Conservation (phyloP, 2,329 filamentous ascomycete genomes). For the Arthrinium phaeospermum region DNA sequence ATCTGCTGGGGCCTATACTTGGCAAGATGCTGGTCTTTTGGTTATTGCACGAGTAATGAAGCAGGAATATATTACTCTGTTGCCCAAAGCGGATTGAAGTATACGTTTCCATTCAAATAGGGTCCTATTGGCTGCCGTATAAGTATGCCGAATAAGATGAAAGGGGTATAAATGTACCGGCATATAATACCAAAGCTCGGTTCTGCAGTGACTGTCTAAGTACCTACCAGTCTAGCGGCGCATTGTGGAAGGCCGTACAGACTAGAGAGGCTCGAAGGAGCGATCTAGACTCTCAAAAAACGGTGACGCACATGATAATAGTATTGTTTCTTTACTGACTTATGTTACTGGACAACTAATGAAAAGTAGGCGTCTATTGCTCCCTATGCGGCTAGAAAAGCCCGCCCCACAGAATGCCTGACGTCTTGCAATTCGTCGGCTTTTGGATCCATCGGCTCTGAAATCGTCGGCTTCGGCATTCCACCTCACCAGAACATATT, state of each 20-base stretch:
- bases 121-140: neutral
- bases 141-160: neutral
- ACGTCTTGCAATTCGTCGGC: constrained; percentile 2
- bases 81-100: neutral
- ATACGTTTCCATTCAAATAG: neutral
- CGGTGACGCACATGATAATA: neutral
- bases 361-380: neutral
- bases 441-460: neutral
- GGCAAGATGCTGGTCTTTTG: neutral
- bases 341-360: neutral
- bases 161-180: neutral
- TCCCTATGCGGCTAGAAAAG: neutral
- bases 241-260: neutral
- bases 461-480: neutral
- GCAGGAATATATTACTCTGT: neutral
- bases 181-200: neutral
- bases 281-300: neutral
- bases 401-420: neutral
- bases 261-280: neutral
- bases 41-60: neutral
- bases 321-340: neutral
- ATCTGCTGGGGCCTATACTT: neutral
- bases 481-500: neutral
- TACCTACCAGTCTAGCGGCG: neutral
- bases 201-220: neutral